Evolutionary conservation across 768 basidiomycete species (phyloP).

Genomic region (Coprinellus aureogranulatus): DNA sequence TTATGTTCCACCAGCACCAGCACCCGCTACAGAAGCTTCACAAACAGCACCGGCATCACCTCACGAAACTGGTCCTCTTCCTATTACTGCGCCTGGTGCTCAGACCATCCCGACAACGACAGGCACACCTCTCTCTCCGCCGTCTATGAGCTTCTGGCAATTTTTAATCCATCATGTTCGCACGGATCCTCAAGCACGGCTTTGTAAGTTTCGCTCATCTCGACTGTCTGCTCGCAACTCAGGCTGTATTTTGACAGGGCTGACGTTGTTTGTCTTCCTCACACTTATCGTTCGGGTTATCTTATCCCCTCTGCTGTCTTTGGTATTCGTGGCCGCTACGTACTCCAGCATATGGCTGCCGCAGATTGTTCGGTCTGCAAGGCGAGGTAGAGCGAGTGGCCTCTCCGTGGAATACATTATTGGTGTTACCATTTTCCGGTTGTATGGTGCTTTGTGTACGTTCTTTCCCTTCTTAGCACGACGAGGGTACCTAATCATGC

Average conservation of each 20-base stretch:
- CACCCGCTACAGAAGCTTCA: conserved; percentile 20
- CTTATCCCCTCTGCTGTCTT: conserved; percentile 60
- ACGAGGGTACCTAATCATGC: conserved; percentile 3
- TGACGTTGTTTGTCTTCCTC: conserved; percentile 64
- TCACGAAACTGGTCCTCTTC: not conserved
- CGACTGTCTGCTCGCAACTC: not conserved
- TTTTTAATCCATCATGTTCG: conserved; percentile 59
- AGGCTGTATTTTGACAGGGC: conserved; percentile 43
- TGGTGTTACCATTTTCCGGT: conserved; percentile 70
- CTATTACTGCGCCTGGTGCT: not conserved
- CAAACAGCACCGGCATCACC: not conserved
- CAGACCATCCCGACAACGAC: conserved; percentile 6
- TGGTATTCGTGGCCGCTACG: conserved; percentile 62
- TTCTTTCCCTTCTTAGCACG: conserved; percentile 1
- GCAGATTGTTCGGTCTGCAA: conserved; percentile 76
- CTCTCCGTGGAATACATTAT: conserved; percentile 69
- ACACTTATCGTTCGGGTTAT: conserved; percentile 74
- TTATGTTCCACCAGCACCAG: conserved; percentile 26
- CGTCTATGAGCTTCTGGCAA: conserved; percentile 35
- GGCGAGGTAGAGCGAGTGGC: conserved; percentile 68
- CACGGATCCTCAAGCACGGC: conserved; percentile 67
- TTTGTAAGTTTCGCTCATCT: conserved; percentile 49
- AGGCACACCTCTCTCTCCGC: conserved; percentile 20
- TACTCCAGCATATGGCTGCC: conserved; percentile 85
- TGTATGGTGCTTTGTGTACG: conserved; percentile 76